A percentile compares a stretch with the other conserved stretches of the same genome.
Conservation (phyloP, 495 filamentous ascomycete genomes). For the Neurospora tetraspora region DNA sequence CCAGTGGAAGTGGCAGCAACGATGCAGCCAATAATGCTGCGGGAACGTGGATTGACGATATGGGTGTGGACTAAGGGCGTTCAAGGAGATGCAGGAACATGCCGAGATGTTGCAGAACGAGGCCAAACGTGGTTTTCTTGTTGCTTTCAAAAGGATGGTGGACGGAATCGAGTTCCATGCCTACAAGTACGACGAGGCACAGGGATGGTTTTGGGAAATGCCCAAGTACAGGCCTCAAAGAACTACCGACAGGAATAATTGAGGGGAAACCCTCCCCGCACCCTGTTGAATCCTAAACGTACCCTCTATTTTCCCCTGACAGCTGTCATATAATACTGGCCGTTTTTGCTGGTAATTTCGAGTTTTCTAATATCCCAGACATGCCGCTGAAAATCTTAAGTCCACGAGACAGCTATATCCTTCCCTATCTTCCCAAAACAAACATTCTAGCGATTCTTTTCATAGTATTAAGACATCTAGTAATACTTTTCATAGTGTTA, state of each 20-base stretch:
- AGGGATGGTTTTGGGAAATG: slow-evolving; percentile 71
- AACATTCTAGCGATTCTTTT: too few species aligned
- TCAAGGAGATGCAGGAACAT: neutral
- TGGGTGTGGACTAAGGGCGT: neutral
- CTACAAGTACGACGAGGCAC: slow-evolving; percentile 71
- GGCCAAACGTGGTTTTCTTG: neutral
- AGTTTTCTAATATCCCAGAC: too few species aligned
- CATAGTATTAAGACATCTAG: too few species aligned
- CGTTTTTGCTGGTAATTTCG: too few species aligned
- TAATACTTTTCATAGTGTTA: too few species aligned
- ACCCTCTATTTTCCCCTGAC: too few species aligned
- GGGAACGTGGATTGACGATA: neutral
- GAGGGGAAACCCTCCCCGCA: too few species aligned
- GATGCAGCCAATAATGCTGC: neutral
- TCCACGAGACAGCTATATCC: too few species aligned
- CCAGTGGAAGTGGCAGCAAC: neutral
- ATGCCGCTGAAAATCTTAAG: too few species aligned
- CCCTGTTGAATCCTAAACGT: too few species aligned
- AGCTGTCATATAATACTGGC: too few species aligned
- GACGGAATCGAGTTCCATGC: slow-evolving; percentile 91
- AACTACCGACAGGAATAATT: slow-evolving; percentile 35
- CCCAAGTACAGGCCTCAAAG: slow-evolving; percentile 63
- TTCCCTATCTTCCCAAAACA: too few species aligned
- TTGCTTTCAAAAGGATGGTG: neutral
- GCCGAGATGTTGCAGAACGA: neutral